Percentiles rank a stretch among this genome's conserved stretches.
Conservation (phyloP, 345 rosid species). For the Aurinia saxatilis region DNA sequence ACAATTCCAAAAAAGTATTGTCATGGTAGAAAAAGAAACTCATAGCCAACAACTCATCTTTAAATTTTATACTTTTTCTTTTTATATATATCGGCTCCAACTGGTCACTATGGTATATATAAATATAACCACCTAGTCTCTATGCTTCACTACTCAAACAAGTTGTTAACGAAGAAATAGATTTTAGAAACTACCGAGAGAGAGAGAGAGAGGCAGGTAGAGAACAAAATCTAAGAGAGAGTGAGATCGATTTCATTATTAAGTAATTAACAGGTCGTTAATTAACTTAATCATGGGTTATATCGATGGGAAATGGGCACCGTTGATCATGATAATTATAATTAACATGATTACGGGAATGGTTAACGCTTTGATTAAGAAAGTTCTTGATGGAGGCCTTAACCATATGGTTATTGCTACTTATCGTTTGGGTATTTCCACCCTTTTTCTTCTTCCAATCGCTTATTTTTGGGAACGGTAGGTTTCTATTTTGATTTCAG, state of each 20-base stretch:
- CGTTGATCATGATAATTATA: slow-evolving; percentile 29
- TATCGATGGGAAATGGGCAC: slow-evolving; percentile 36
- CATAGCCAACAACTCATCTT: background rate
- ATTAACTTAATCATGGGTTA: slow-evolving; percentile 18
- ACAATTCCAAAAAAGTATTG: too few species aligned
- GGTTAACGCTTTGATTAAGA: slow-evolving; percentile 52
- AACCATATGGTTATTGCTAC: slow-evolving; percentile 50
- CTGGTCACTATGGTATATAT: background rate
- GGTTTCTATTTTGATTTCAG: background rate
- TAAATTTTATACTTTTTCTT: background rate
- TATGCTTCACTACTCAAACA: slow-evolving; percentile 14
- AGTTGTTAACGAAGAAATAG: background rate
- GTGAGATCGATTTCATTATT: background rate
- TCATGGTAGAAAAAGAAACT: background rate
- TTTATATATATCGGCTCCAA: background rate
- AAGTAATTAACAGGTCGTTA: background rate
- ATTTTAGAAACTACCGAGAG: background rate
- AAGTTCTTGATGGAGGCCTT: slow-evolving; percentile 49
- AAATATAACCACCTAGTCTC: background rate
- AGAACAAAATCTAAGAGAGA: background rate
- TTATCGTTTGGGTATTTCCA: slow-evolving; percentile 47
- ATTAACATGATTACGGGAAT: slow-evolving; percentile 30
- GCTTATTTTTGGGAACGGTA: slow-evolving; percentile 59
- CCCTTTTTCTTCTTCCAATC: slow-evolving; percentile 44
- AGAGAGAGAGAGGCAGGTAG: too few species aligned